Evolutionary conservation across 495 filamentous ascomycete species (phyloP).

Genomic region (Pseudotulostoma volvatum): DNA sequence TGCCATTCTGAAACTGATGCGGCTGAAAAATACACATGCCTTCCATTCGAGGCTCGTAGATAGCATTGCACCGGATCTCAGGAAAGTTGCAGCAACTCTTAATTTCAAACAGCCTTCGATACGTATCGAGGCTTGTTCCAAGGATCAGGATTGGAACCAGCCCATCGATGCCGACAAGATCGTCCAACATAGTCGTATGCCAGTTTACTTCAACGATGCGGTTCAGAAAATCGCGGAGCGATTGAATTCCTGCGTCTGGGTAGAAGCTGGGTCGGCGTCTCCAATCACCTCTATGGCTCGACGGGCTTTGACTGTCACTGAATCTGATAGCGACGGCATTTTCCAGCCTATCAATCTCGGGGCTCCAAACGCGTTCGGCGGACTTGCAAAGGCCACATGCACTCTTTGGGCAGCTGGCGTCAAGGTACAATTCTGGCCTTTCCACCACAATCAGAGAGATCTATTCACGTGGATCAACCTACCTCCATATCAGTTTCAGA

Average conservation of each 20-base stretch:
- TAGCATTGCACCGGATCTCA: constrained; percentile 14
- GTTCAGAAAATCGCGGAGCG: constrained; percentile 23
- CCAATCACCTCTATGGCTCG: constrained; percentile 29
- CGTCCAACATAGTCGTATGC: constrained; percentile 26
- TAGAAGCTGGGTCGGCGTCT: constrained; percentile 36
- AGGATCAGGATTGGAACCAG: constrained; percentile 4
- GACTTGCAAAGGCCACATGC: constrained; percentile 26
- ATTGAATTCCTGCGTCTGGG: constrained; percentile 22
- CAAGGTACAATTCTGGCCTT: constrained; percentile 29
- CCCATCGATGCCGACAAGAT: not conserved
- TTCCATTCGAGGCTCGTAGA: constrained; percentile 34
- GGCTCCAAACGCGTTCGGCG: constrained; percentile 10
- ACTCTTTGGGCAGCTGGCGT: constrained; percentile 32
- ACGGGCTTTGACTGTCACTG: constrained; percentile 18
- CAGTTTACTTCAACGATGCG: constrained; percentile 36
- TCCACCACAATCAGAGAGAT: constrained; percentile 21
- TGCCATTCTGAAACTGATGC: constrained; percentile 14
- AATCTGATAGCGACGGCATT: too few relatives aligned
- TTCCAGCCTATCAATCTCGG: constrained; percentile 33
- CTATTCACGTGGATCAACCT: constrained; percentile 23
- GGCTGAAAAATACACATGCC: constrained; percentile 28
- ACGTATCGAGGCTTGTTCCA: constrained; percentile 12
- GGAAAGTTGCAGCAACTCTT: constrained; percentile 11
- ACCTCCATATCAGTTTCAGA: constrained; percentile 40
- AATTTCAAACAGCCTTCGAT: constrained; percentile 14